Base-by-base conservation (phyloP, 805 yeast species). In the Cyberlindnera japonica region DNA sequence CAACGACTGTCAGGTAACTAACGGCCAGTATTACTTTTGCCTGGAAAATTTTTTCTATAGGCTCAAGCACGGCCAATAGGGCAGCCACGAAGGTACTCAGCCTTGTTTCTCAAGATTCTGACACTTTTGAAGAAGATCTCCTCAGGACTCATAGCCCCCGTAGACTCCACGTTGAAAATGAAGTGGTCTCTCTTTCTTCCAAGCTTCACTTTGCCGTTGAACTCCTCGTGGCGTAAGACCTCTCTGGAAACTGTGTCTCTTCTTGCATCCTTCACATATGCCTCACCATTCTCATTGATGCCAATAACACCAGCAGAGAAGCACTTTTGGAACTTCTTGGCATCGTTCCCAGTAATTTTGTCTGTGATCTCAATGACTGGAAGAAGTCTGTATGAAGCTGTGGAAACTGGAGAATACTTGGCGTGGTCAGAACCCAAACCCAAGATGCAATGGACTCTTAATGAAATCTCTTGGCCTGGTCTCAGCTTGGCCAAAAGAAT, bases 381-480 rank as follows among this genome's bases (percentile, higher is more conserved):
- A 69, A 93, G 65, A 58, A 93, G 72, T 65, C 99, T 77, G 67
- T 93, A 93, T 12, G 96, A 86, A 3, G 99, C 97, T 12, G 99
- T 93, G 14, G 95, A 77, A 10, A 93, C 99, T 5, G 99, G 99
- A 7, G 97, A 88, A 62, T 87, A 93, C 65, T 93, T 93, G 44
- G 99, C 97, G 64, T 93, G 99, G 63, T 93, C 99, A 30, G 88
- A 66, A 38, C 97, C 99, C 50, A 86, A 67, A 43, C 99, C 99
- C 47, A 91, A 72, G 22, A 90, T 72, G 61, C 97, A 93, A 66
- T 89, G 96, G 42, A 84, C 95, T 58, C 89, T 74, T 50, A 93
- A 71, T 20, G 91, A 77, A 48, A 93, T 90, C 65, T 93, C 98
- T 68, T 93, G 99, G 35, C 96, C 96, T 6, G 98, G 98, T 56